Evolutionary conservation across 2,329 filamentous ascomycete species (phyloP), one percentile per base, ranked within the genome.

Genomic region (Drechslerella coelobrocha): DNA sequence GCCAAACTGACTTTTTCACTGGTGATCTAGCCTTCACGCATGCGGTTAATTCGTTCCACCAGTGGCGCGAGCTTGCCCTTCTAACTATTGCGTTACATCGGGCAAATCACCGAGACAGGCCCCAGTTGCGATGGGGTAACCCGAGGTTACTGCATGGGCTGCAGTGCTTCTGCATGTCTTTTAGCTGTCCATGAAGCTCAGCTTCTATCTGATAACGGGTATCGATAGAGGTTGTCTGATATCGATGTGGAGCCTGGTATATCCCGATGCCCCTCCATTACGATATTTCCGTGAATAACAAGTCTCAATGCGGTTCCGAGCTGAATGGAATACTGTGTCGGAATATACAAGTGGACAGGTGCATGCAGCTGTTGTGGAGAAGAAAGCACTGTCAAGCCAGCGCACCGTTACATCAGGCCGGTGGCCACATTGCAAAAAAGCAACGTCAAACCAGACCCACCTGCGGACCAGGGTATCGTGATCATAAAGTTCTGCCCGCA

Each of bases 351-450:
- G 37, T 17, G 19, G 7, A 17, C 37, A 41, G 7, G 37, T 19
- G 41, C 41, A 21, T 45, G 41, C 41, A 45, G 14, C 41, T 21
- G 9, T 19, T 45, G 19, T 45, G 41, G 17, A 45, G 41, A 45
- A 41, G n/a, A 41, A 14, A 45, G 21, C 19, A 19, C 10, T 45
- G 41, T 37, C 34, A 34, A 37, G 37, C 48, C 57, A 61, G 57
- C 50, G 63, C 65, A 69, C 65, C 65, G 65, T 69, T 69, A 69
- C 65, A 69, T 69, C 57, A 69, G 41, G 45, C 51, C 52, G 56
- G 45, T 47, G 65, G 51, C 52, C 61, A 69, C 65, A 57, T 62
- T 45, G 57, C 27, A 39, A 69, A 68, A 61, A 69, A 61, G 57
- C 50, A 60, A 61, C 37, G 14, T 60, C 51, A 61, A 62, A 50